Evolutionary conservation across 495 filamentous ascomycete species (phyloP).

Genomic region (Chaetomium cochliodes): DNA sequence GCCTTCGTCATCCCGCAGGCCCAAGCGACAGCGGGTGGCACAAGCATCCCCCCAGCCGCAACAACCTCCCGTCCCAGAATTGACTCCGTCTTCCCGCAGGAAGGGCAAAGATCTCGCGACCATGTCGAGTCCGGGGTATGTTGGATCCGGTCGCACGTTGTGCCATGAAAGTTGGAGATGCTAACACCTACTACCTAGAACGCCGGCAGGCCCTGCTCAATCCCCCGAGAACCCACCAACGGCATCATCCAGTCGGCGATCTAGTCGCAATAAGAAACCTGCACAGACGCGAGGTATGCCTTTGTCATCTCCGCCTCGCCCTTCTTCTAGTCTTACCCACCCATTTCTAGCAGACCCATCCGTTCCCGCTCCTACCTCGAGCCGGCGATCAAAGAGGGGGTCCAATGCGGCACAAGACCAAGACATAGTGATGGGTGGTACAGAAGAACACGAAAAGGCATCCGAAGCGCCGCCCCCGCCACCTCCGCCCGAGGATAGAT

Average conservation of each 20-base stretch:
- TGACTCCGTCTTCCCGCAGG: constrained; percentile 43
- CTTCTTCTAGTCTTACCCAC: constrained; percentile 22
- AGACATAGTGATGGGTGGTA: constrained; percentile 55
- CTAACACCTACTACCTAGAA: constrained; percentile 29
- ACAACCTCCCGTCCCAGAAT: constrained; percentile 29
- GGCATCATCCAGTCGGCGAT: constrained; percentile 63
- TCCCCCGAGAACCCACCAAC: constrained; percentile 39
- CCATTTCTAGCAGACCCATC: constrained; percentile 24
- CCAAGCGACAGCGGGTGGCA: constrained; percentile 52
- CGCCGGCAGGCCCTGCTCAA: constrained; percentile 39
- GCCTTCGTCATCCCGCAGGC: constrained; percentile 45
- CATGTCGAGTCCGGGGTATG: constrained; percentile 84
- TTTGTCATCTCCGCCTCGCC: not conserved
- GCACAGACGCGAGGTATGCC: constrained; percentile 40
- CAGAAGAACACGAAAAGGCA: constrained; percentile 63
- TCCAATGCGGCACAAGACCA: constrained; percentile 52
- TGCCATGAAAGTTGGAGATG: constrained; percentile 1
- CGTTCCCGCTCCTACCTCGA: constrained; percentile 39
- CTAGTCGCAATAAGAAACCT: constrained; percentile 62
- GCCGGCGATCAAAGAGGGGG: constrained; percentile 54
- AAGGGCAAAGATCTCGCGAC: constrained; percentile 62
- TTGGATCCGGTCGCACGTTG: constrained; percentile 12
- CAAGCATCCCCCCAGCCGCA: constrained; percentile 34
- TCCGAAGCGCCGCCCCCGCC: constrained; percentile 43
- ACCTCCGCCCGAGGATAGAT: constrained; percentile 47